phyloP scores from a whole-genome alignment of 345 rosid genomes.

The Hibiscus mutabilis region DNA sequence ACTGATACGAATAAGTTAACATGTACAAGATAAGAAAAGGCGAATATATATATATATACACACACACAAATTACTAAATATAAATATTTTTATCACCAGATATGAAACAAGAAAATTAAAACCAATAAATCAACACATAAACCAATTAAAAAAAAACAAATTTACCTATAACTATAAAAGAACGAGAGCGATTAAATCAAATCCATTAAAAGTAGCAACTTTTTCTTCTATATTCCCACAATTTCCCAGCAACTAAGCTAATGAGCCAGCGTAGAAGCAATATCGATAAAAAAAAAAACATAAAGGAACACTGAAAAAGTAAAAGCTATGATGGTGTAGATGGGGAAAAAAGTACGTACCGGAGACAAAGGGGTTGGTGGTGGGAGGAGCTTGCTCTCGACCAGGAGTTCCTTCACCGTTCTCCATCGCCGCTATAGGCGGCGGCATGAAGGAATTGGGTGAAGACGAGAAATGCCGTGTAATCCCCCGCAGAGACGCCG shows the following conservation, averaged over 20 bases:
- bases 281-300: background rate
- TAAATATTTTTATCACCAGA: too few relatives aligned
- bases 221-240: background rate
- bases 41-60: too few relatives aligned
- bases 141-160: too few relatives aligned
- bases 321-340: background rate
- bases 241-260: background rate
- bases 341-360: background rate
- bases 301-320: background rate
- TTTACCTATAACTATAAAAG: background rate
- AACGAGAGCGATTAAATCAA: background rate
- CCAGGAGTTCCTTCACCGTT: slow-evolving; percentile 7
- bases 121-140: background rate
- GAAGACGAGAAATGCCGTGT: background rate
- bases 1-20: too few relatives aligned
- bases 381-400: slow-evolving; percentile 6
- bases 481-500: background rate
- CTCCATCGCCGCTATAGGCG: background rate
- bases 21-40: too few relatives aligned
- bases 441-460: background rate
- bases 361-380: slow-evolving; percentile 7
- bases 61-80: too few relatives aligned
- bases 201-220: background rate
- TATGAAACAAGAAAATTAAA: background rate
- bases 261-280: background rate